Base-by-base conservation (phyloP, 495 filamentous ascomycete genomes). In the Podospora pseudocomata region DNA sequence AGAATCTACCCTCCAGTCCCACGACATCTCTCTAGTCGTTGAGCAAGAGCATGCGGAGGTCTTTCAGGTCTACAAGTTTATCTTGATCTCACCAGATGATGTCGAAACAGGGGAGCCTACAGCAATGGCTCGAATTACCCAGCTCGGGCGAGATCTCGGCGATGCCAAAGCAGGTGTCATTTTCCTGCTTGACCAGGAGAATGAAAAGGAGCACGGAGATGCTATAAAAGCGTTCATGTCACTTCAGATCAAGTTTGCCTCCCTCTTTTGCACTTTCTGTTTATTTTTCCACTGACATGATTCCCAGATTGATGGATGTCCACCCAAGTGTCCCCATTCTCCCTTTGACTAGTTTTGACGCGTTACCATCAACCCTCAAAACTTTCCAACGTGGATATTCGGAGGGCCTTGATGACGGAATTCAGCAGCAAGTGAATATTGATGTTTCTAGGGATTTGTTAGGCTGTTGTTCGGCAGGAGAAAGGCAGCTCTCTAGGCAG, bases 131-230 rank as follows among this genome's bases (percentile, higher is more conserved):
- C 7, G 39, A 49, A 49, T 16, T 49, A 49, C 7, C 7, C 39
- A 49, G 15, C 39, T 49, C 7, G 9, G 39, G 2, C 39, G 13
- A 13, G 39, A 49, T 49, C 39, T 49, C 9, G 15, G 15, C 15
- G 39, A 49, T 16, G 39, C 39, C 28, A 72, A 82, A 54, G 75
- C 84, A 19, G 83, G 80, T 59, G 80, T 91, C 55, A 71, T 84
- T 16, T 87, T 90, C 71, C 75, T 89, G 3, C 78, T 89, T 1
- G 78, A 78, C 9, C 74, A 77, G 5, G 70, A 74, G n/a, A 15
- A 28, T 11, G 18, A 28, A 28, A 27, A 9, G 27, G 49, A 55
- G 20, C 71, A 63, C 16, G 64, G 65, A 1, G 68, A 61, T 59
- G 72, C 76, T 16, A 77, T 74, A 63, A 65, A 72, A 18, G 67